Evolutionary conservation across 495 filamentous ascomycete genomes (phyloP), one percentile per base, ranked within the genome.

Genomic region (Xylaria castorea): DNA sequence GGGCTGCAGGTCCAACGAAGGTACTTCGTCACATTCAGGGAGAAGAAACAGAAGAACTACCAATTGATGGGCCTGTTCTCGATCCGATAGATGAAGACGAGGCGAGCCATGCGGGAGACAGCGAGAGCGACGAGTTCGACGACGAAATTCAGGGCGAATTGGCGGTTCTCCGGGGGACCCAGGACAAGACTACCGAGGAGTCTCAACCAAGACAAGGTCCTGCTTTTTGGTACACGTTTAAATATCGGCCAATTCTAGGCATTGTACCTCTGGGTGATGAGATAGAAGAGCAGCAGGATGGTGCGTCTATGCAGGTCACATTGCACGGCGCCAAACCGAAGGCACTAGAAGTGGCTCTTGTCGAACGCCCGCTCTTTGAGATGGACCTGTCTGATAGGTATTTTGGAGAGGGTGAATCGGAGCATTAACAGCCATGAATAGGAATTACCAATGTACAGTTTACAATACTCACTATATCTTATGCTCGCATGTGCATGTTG

Each of bases 231-330:
- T 88, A 88, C 74, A 95, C 94, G 11, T 93, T 92, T 81, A 95
- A 96, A 78, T 99, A 97, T 79, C 86, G 94, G 70, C 92, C 94
- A 11, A 94, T 99, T 71, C 81, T 99, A 74, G 96, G 95, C 5
- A 92, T 98, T 38, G 91, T 95, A 18, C 90, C 92, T 22, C 81
- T 99, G 32, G 83, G 84, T 22, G 75, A 74, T 27, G 80, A 71
- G 80, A 84, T 46, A 76, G 72, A 22, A 66, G 25, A 72, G 70
- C 58, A 66, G 20, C 74, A 77, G 25, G 78, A 78, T 38, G 74
- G 79, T 18, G 69, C 77, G 30, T 30, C 58, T 7, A 22, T 18
- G 22, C 71, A 65, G 25, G 25, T 44, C 34, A 60, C 42, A 18
- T n/a, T 76, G 8, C 77, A 83, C 32, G 79, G 80, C 22, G 74